phyloP scores from a whole-genome alignment of 495 filamentous ascomycete species.

The Penicillium verhagenii region DNA sequence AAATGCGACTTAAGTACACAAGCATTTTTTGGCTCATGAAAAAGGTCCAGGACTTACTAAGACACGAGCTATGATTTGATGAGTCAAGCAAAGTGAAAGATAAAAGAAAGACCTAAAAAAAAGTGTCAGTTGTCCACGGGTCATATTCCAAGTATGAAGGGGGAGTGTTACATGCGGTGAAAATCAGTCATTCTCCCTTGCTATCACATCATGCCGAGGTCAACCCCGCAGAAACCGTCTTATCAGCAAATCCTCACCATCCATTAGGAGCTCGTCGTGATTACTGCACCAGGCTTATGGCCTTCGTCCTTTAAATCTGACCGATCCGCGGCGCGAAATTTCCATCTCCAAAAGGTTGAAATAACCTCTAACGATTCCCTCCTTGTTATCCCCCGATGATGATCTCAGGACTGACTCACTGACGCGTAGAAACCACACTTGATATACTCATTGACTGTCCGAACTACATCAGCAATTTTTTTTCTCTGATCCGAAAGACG shows the following conservation, averaged over 20 bases:
- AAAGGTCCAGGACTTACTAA: too few relatives aligned
- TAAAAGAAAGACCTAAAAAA: too few relatives aligned
- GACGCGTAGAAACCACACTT: too few relatives aligned
- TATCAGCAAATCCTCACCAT: constrained; percentile 1
- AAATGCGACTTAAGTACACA: too few relatives aligned
- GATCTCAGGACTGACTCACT: not conserved
- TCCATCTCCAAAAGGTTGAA: not conserved
- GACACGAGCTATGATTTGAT: too few relatives aligned
- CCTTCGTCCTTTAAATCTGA: not conserved
- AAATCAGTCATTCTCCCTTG: not conserved
- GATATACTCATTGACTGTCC: too few relatives aligned
- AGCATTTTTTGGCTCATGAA: too few relatives aligned
- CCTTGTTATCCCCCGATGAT: not conserved
- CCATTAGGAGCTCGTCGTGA: not conserved
- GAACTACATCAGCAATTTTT: not conserved
- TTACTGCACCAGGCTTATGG: not conserved
- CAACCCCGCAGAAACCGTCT: not conserved
- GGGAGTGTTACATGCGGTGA: not conserved
- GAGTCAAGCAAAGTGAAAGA: too few relatives aligned
- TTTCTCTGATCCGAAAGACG: constrained; percentile 3
- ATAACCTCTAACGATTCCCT: not conserved
- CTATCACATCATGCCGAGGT: not conserved
- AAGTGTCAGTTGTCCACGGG: too few relatives aligned
- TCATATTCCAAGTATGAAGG: not conserved
- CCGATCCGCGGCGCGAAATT: not conserved